These are phyloP conservation scores for Bruguiera hainesii DNA, from an alignment of 441 rosid species.

Conservation along the genomic window DNA sequence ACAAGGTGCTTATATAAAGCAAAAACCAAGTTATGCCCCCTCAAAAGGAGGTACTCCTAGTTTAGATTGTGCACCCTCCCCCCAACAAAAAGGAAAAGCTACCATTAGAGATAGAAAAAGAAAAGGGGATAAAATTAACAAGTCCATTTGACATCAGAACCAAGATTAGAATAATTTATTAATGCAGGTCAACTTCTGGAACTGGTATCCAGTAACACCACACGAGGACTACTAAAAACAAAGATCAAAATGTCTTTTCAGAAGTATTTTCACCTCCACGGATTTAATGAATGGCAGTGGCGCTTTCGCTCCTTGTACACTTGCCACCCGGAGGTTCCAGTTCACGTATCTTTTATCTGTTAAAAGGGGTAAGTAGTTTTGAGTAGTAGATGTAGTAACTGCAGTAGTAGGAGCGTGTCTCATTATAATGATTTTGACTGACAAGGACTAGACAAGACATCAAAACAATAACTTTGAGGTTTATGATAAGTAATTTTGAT, in stretches of 20 bases:
- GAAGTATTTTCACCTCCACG: conserved; percentile 52
- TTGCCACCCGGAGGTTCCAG: conserved; percentile 79
- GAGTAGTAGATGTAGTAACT: neutral
- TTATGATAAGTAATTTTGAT: neutral
- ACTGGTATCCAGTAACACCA: neutral
- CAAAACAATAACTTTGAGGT: neutral
- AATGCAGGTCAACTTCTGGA: neutral
- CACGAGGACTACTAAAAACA: neutral
- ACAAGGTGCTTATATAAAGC: neutral
- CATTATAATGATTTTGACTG: neutral
- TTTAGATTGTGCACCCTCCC: no score
- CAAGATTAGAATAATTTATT: neutral
- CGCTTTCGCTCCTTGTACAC: conserved; percentile 67
- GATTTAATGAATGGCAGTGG: conserved; percentile 79
- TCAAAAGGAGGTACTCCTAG: neutral
- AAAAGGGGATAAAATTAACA: no score
- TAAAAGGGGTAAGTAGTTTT: conserved; percentile 6
- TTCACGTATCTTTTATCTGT: conserved; percentile 74
- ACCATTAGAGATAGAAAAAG: no score
- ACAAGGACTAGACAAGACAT: neutral
- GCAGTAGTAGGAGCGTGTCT: neutral
- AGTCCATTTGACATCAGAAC: no score
- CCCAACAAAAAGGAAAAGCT: no score
- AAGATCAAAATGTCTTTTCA: neutral
- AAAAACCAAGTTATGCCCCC: neutral